Conservation (phyloP, 805 yeast genomes). For the Spathaspora passalidarum region DNA sequence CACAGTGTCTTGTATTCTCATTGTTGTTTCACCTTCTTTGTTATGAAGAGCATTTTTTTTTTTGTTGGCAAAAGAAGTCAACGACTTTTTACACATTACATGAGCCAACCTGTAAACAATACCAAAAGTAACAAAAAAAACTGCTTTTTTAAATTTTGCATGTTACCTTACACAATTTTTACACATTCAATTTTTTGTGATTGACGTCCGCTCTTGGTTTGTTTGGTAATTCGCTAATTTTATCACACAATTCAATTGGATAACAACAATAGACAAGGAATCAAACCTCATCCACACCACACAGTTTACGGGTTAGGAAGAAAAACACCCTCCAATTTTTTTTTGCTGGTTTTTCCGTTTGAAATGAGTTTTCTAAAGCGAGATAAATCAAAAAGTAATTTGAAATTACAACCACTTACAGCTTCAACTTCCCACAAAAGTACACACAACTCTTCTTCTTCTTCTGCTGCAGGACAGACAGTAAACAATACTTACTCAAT, state of each 20-base stretch:
- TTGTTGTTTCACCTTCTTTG: too few relatives aligned
- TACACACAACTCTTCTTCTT: background rate
- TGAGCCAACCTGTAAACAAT: too few relatives aligned
- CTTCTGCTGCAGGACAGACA: constrained; percentile 1
- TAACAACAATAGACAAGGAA: background rate
- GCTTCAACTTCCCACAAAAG: background rate
- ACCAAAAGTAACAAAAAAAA: too few relatives aligned
- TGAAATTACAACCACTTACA: background rate
- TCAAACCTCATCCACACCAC: background rate
- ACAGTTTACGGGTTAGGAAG: background rate
- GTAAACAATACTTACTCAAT: background rate
- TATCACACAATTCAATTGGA: background rate
- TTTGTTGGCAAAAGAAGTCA: too few relatives aligned
- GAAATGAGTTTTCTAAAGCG: constrained; percentile 16
- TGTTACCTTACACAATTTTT: too few relatives aligned
- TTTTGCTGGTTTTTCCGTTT: background rate
- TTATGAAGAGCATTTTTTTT: too few relatives aligned
- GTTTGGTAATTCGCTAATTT: too few relatives aligned
- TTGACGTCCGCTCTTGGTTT: too few relatives aligned
- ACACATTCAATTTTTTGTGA: too few relatives aligned
- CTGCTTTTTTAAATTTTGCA: too few relatives aligned
- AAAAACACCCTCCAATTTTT: background rate
- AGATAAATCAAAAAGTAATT: constrained; percentile 13
- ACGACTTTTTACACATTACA: too few relatives aligned
- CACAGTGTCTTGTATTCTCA: too few relatives aligned